Base-by-base conservation (phyloP, 805 yeast species). In the Scheffersomyces amazonensis region DNA sequence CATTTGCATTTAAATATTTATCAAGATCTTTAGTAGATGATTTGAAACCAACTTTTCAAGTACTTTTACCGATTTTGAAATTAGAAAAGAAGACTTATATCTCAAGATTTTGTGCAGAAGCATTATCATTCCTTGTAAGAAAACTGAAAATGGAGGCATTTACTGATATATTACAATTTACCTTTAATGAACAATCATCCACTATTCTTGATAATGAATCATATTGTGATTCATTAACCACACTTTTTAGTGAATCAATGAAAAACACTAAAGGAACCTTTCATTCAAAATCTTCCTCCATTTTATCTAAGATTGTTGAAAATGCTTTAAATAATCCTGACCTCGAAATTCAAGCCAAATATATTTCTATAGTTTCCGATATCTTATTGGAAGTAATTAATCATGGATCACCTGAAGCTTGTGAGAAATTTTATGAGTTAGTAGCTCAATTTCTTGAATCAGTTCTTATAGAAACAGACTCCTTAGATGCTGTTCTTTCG, bases 1-100 rank as follows among this genome's bases (percentile, higher is more conserved):
- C 97, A 4, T 89, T 87, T 56, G 71, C 87, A 30, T 93, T 91
- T 78, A 93, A 93, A 60, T 90, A 91, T 54, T 66, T 91, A 24
- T 75, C 93, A 5, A 77, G 80, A 49, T 64, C 73, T 3, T 58
- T 93, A 34, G 71, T 81, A 0, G 64, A 73, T 17, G 84, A 87
- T 50, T 62, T 89, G 41, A 51, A 71, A 13, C 84, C 87, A 7
- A 88, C 97, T 0, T 87, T 85, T 56, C 67, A 72, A 23, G 53
- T 75, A 4, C 65, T 89, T 10, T 60, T 78, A 23, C 90, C 95
- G 0, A 59, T 88, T 16, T 64, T 91, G 38, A 75, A 76, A 24
- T 62, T 79, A 36, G 60, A 60, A 3, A 71, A 71, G 39, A 83
- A 81, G 48, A 78, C 78, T 19, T 80, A 83, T 46, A 72, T 90